These are phyloP conservation scores for Amorphotheca resinae DNA, from an alignment of 495 filamentous ascomycete species.

Conservation along the genomic window DNA sequence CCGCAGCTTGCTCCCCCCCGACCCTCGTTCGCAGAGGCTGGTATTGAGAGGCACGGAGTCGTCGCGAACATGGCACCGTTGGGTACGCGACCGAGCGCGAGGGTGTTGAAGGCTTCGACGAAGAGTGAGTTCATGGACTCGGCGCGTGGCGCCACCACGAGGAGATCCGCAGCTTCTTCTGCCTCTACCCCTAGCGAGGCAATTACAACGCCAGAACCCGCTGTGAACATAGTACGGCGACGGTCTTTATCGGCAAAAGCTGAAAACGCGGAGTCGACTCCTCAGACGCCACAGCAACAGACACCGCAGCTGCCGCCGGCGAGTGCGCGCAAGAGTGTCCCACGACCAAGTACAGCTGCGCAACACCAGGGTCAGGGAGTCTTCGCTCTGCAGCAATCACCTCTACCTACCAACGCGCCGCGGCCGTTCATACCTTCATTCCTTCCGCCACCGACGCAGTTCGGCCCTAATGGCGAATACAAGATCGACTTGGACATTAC, in stretches of 20 bases:
- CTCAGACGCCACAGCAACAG: constrained; percentile 4
- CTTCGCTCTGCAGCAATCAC: constrained; percentile 8
- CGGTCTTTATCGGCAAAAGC: constrained; percentile 1
- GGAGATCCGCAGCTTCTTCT: constrained; percentile 6
- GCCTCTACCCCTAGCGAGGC: constrained; percentile 13
- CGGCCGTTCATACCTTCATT: background rate
- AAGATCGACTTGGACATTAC: constrained; percentile 5
- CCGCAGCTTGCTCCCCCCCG: constrained; percentile 49
- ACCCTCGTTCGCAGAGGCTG: constrained; percentile 59
- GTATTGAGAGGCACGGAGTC: constrained; percentile 47
- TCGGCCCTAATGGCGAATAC: constrained; percentile 3
- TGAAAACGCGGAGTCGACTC: constrained; percentile 4
- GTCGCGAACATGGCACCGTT: constrained; percentile 59
- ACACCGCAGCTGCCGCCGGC: background rate
- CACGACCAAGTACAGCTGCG: background rate
- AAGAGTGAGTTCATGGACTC: constrained; percentile 1
- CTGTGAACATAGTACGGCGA: background rate
- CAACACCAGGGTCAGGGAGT: constrained; percentile 12
- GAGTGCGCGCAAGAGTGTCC: constrained; percentile 6
- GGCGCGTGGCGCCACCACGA: background rate
- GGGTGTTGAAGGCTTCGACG: constrained; percentile 11
- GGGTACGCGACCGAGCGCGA: constrained; percentile 44
- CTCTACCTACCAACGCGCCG: constrained; percentile 1
- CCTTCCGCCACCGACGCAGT: background rate
- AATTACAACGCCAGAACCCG: constrained; percentile 14